phyloP scores from a whole-genome alignment of 768 basidiomycete species.

The Podaxis mareebaensis region DNA sequence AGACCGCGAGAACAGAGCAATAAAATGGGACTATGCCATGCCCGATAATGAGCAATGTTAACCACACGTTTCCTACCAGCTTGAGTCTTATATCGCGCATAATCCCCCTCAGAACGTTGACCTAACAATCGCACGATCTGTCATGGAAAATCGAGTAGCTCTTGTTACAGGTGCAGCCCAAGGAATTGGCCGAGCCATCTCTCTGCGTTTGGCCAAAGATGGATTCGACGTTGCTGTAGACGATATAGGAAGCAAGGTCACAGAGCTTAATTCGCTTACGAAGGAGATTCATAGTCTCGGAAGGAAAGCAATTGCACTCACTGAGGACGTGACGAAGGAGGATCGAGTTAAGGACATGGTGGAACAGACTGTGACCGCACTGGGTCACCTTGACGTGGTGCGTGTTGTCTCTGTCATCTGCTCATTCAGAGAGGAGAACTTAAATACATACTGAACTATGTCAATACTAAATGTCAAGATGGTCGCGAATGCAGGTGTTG shows the following conservation, averaged over 20 bases:
- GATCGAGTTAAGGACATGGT: conserved; percentile 2
- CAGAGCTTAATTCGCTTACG: conserved; percentile 27
- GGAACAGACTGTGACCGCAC: neutral
- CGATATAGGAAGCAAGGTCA: conserved; percentile 25
- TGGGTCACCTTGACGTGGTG: conserved; percentile 9
- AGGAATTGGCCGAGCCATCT: conserved; percentile 45
- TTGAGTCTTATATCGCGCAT: too few relatives aligned
- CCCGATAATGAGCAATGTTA: too few relatives aligned
- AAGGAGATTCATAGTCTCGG: neutral
- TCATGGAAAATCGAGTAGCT: conserved; percentile 24
- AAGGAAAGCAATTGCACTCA: conserved; percentile 7
- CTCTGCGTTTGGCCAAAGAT: conserved; percentile 38
- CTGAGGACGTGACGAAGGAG: conserved; percentile 19
- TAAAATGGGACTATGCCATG: too few relatives aligned
- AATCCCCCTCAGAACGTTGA: too few relatives aligned
- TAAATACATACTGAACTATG: neutral
- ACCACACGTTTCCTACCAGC: neutral
- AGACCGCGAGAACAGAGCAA: too few relatives aligned
- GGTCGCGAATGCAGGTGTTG: conserved; percentile 11
- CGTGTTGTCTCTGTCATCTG: neutral
- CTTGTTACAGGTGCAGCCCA: conserved; percentile 41
- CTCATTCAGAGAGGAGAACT: neutral
- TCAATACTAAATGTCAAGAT: neutral
- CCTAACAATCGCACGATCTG: neutral
- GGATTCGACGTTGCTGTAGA: conserved; percentile 41